Evolutionary conservation across 768 basidiomycete genomes (phyloP).

Genomic region (Auriculariales sp.): DNA sequence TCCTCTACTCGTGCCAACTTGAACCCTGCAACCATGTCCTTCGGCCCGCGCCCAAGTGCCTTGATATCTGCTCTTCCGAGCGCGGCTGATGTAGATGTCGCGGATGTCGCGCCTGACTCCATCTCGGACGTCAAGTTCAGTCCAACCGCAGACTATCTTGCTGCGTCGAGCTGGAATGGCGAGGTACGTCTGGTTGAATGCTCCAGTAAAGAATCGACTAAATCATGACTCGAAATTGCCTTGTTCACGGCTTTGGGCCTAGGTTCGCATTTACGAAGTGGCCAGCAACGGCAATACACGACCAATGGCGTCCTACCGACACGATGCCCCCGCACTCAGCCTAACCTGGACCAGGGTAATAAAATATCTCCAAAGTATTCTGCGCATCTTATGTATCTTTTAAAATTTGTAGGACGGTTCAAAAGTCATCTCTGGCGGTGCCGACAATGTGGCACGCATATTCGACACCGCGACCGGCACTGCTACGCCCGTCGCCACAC

Average conservation of each 20-base stretch:
- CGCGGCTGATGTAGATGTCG: neutral
- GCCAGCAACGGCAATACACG: conserved; percentile 7
- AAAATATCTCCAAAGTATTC: conserved; percentile 3
- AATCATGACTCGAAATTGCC: neutral
- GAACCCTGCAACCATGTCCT: too few species aligned
- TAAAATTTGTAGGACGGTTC: conserved; percentile 16
- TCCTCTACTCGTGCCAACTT: too few species aligned
- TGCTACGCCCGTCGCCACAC: conserved; percentile 17
- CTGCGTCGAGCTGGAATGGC: conserved; percentile 5
- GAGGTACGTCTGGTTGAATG: neutral
- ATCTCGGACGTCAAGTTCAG: conserved; percentile 5
- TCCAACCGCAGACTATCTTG: conserved; percentile 5
- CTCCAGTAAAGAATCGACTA: neutral
- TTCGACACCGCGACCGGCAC: conserved; percentile 22
- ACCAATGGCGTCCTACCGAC: conserved; percentile 22
- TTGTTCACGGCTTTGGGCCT: neutral
- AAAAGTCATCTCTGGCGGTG: conserved; percentile 24
- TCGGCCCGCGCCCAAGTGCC: too few species aligned
- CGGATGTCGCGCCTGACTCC: conserved; percentile 6
- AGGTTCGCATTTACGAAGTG: conserved; percentile 7
- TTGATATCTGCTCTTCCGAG: neutral
- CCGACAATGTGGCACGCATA: conserved; percentile 24
- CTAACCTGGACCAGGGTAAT: conserved; percentile 24
- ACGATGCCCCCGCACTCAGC: conserved; percentile 27
- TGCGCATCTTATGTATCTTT: neutral